Base-by-base conservation (phyloP, 768 basidiomycete genomes). In the Leccinum subgranulosum region DNA sequence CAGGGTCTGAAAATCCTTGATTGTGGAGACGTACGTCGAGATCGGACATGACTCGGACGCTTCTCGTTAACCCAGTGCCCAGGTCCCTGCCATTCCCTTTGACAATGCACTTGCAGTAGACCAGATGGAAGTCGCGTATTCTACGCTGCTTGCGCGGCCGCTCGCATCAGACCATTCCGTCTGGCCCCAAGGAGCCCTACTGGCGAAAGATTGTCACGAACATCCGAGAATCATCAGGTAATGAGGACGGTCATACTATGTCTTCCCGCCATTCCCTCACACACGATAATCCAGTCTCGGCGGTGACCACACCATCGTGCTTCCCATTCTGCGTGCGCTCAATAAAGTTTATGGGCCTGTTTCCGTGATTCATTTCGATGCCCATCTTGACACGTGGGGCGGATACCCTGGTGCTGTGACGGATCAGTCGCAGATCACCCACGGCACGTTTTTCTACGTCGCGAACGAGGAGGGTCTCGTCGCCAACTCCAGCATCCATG, bases 301-400 rank as follows among this genome's bases (percentile, higher is more conserved):
- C 25, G 93, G 93, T 6, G 93, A 94, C 66, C 93, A 94, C 70
- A 92, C 92, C 14, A 89, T 94, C 60, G 92, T 87, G 8, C 81
- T 93, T 17, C 91, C 92, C 8, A 92, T 94, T 63, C 80, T 95
- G 14, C 86, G 91, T 47, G 82, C 92, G 15, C 73, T 95, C 45
- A 73, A 88, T 74, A 84, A 84, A 65, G 79, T 88, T 25, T 92
- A 94, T 67, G 92, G 92, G 1, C 88, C 89, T 0, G 80, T 91
- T 54, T 86, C 86, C 34, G 87, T 90, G 47, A 89, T 93, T 48
- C 92, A 94, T 68, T 92, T 93, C 60, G 91, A 93, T 65, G 87
- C 80, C 6, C 86, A 87, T 64, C 75, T 84, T 72, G 89, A 91
- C 66, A 90, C 90, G 7, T 81, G 70, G 84, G 55, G 68, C 55